Percentiles rank a stretch among this genome's conserved stretches.
These are phyloP conservation scores for Corchorus capsularis DNA, from an alignment of 345 rosid genomes.

Conservation along the genomic window DNA sequence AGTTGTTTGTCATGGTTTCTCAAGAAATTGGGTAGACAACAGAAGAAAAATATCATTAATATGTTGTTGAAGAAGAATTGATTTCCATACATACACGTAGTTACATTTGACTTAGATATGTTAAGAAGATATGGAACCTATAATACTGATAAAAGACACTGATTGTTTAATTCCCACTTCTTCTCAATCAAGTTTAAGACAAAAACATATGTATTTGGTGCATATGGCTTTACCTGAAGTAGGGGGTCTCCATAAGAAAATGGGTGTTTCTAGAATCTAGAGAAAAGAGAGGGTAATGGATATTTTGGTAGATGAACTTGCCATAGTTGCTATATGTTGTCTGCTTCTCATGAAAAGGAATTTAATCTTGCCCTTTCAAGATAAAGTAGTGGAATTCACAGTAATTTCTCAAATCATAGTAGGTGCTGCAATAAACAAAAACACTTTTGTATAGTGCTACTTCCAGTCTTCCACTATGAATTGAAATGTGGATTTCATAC, in stretches of 20 bases:
- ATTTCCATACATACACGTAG: too few species aligned
- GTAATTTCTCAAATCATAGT: too few species aligned
- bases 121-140: too few species aligned
- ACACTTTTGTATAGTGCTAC: conserved; percentile 50
- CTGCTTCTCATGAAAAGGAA: conserved; percentile 31
- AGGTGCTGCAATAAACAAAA: conserved; percentile 49
- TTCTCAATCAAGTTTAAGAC: not conserved
- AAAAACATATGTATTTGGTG: too few species aligned
- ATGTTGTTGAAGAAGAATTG: too few species aligned
- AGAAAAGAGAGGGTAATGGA: not conserved
- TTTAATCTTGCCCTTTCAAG: conserved; percentile 23
- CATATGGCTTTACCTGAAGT: not conserved
- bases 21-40: too few species aligned
- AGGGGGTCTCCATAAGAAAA: not conserved
- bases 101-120: too few species aligned
- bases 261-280: not conserved
- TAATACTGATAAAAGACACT: too few species aligned
- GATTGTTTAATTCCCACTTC: not conserved
- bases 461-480: conserved; percentile 56
- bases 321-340: conserved; percentile 28
- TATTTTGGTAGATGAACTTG: conserved; percentile 6
- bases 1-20: too few species aligned
- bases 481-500: conserved; percentile 36
- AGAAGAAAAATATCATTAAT: too few species aligned
- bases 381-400: conserved; percentile 29